Evolutionary conservation across 441 rosid genomes (phyloP), one percentile per base, ranked within the genome.

Genomic region (Adansonia gregorii): DNA sequence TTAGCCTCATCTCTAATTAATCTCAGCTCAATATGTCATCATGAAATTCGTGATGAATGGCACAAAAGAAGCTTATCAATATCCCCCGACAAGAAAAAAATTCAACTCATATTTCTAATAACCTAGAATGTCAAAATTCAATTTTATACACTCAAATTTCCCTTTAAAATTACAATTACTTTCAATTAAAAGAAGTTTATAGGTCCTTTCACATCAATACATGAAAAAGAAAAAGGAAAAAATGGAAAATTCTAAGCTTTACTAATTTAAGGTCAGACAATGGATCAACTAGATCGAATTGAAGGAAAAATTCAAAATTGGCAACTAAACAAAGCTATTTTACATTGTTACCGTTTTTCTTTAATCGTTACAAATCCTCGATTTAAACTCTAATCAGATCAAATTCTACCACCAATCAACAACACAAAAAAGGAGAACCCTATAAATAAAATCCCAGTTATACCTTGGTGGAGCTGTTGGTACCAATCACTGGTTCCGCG

Each of bases 381-480:
- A 31, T 27, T 24, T 24, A 61, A 61, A 61, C 67, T 41, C 67
- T 27, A 61, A 27, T 61, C 43, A 27, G 67, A 63, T 63, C 49
- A 43, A 52, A 11, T 17, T 27, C 35, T 27, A 27, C 35, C 10
- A 51, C 68, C 12, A 3, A 2, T 1, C 66, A n/a, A 20, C 4
- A 46, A 60, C 56, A 3, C 27, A 70, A 20, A 6, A 46, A 46
- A 35, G 0, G 14, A 11, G 27, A 31, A 31, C 12, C n/a, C 19
- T 15, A 1, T n/a, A 67, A 49, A n/a, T 22, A 63, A 31, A 22
- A 31, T 4, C 27, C 6, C 66, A 24, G 6, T 10, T 52, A 58
- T 49, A 93, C 98, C 98, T 86, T 92, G 68, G 68, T 63, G 17
- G 89, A 85, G 83, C 78, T 81, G 78, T 88, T 3, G 22, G 86